phyloP scores from a whole-genome alignment of 2,329 filamentous ascomycete genomes.

The Botrytis byssoidea region DNA sequence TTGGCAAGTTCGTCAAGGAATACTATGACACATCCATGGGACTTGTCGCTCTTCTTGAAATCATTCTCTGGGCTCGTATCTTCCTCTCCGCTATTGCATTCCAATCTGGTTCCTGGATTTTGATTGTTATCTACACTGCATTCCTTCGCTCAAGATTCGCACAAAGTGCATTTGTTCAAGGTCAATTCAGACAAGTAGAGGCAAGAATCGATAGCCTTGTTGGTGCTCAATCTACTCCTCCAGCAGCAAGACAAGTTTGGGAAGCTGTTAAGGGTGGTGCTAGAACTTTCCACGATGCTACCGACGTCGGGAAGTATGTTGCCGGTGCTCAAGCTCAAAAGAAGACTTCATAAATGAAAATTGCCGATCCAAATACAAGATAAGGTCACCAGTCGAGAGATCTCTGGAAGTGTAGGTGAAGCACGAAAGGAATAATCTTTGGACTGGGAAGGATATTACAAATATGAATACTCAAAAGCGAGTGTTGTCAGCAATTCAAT shows the following conservation, averaged over 20 bases:
- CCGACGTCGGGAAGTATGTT: constrained; percentile 74
- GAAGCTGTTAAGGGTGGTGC: constrained; percentile 70
- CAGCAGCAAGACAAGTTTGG: constrained; percentile 77
- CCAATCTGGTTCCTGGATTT: constrained; percentile 85
- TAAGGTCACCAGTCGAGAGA: background rate
- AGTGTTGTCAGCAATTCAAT: background rate
- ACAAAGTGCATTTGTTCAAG: constrained; percentile 92
- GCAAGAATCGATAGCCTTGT: constrained; percentile 77
- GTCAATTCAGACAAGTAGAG: constrained; percentile 68
- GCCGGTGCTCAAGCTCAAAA: constrained; percentile 56
- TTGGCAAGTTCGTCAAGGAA: constrained; percentile 92
- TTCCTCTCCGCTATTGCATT: constrained; percentile 80
- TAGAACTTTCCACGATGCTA: constrained; percentile 73
- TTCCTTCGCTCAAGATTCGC: constrained; percentile 89
- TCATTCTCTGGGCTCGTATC: constrained; percentile 81
- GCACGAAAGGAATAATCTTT: background rate
- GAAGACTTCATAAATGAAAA: constrained; percentile 47
- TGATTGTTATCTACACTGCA: constrained; percentile 79
- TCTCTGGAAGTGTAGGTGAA: constrained; percentile 14
- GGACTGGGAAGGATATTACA: background rate
- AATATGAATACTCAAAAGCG: background rate
- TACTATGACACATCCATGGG: constrained; percentile 98
- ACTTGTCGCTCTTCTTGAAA: constrained; percentile 84
- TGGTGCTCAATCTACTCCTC: constrained; percentile 83
- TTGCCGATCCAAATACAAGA: background rate